Conservation (phyloP, 257 asterid genomes). For the Capsicum pubescens region DNA sequence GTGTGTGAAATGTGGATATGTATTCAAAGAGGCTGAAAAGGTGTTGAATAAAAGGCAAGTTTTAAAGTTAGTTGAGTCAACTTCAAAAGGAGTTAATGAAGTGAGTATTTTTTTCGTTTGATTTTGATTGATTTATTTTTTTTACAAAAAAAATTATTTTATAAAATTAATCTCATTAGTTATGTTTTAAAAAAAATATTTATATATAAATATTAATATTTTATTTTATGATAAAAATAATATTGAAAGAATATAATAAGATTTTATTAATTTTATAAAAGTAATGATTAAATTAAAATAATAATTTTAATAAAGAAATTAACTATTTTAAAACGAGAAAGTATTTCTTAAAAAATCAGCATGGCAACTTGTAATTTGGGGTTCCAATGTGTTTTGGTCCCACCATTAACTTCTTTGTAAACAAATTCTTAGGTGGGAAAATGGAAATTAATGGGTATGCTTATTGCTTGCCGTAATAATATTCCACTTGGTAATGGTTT, state of each 20-base stretch:
- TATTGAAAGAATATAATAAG: too few species aligned
- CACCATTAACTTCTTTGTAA: conserved; percentile 14
- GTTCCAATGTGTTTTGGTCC: conserved; percentile 31
- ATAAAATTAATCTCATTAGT: too few species aligned
- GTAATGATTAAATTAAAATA: too few species aligned
- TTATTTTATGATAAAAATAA: too few species aligned
- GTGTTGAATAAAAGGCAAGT: not conserved
- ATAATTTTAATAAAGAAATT: too few species aligned
- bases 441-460: not conserved
- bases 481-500: not conserved
- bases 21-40: not conserved
- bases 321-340: too few species aligned
- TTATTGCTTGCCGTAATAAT: conserved; percentile 16
- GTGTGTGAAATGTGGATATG: conserved; percentile 26
- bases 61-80: conserved; percentile 31
- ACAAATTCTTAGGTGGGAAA: not conserved
- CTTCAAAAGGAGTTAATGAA: conserved; percentile 25
- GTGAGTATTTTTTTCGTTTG: not conserved
- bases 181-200: too few species aligned
- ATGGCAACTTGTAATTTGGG: conserved; percentile 33
- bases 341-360: not conserved
- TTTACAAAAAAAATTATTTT: too few species aligned
- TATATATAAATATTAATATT: too few species aligned
- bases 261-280: too few species aligned
- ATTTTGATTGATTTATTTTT: too few species aligned